Evolutionary conservation across 176 grass and related monocot species (phyloP).

Genomic region (Avena atlantica): DNA sequence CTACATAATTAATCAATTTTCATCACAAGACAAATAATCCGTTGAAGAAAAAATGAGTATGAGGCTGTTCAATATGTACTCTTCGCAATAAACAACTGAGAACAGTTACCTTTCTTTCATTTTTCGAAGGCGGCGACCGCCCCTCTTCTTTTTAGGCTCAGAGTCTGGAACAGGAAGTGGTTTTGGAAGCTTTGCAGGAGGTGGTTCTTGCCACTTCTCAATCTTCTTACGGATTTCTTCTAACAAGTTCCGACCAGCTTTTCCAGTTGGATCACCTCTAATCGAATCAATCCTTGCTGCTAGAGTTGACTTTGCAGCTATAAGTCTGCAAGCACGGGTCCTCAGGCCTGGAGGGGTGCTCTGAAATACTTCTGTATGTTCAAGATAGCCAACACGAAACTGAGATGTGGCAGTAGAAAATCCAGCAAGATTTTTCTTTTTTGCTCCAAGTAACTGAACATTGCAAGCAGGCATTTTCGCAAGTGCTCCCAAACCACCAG

Average conservation of each 20-base stretch:
- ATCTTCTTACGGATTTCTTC: slow-evolving; percentile 90
- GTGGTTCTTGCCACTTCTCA: slow-evolving; percentile 90
- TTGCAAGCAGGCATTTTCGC: slow-evolving; percentile 98
- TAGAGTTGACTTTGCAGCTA: slow-evolving; percentile 82
- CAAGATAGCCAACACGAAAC: slow-evolving; percentile 83
- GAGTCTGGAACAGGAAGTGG: slow-evolving; percentile 91
- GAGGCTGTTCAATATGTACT: not conserved
- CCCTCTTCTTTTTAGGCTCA: slow-evolving; percentile 83
- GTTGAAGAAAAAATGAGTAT: not conserved
- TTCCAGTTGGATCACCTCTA: slow-evolving; percentile 92
- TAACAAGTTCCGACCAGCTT: slow-evolving; percentile 75
- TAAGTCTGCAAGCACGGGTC: slow-evolving; percentile 64
- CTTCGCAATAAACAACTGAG: not conserved
- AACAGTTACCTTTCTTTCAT: slow-evolving; percentile 86
- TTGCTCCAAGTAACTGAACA: slow-evolving; percentile 81
- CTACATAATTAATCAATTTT: not conserved
- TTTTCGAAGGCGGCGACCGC: slow-evolving; percentile 72
- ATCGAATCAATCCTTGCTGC: slow-evolving; percentile 78
- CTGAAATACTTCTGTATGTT: slow-evolving; percentile 92
- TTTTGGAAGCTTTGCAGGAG: slow-evolving; percentile 89
- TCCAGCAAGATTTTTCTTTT: slow-evolving; percentile 86
- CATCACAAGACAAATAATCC: not conserved
- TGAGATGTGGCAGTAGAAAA: slow-evolving; percentile 82
- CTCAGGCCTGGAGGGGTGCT: slow-evolving; percentile 77
- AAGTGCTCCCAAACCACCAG: slow-evolving; percentile 77